Evolutionary conservation across 2,329 filamentous ascomycete genomes (phyloP).

Genomic region (Hymenoscyphus salicellus): DNA sequence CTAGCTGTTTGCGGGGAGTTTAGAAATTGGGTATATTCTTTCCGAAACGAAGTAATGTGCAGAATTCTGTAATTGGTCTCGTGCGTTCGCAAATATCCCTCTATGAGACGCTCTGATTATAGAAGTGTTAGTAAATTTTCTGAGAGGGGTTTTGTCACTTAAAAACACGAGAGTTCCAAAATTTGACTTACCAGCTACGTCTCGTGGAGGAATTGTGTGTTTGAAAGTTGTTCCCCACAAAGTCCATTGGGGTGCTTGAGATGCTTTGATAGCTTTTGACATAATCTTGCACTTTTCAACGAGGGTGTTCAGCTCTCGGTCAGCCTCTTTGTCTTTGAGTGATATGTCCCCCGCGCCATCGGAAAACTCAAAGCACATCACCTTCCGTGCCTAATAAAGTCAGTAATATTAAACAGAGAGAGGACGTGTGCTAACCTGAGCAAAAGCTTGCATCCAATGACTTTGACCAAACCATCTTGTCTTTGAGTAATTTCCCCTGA

Average conservation of each 20-base stretch:
- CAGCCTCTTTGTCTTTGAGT: slow-evolving; percentile 1
- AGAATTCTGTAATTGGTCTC: slow-evolving; percentile 45
- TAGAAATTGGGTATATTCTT: slow-evolving; percentile 45
- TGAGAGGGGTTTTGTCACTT: no score
- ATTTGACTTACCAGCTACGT: slow-evolving; percentile 3
- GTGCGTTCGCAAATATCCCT: slow-evolving; percentile 35
- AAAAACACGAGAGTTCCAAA: no score
- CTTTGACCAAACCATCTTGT: slow-evolving; percentile 29
- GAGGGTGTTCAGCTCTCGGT: slow-evolving; percentile 9
- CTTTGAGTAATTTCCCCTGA: slow-evolving; percentile 26
- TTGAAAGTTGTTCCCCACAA: slow-evolving; percentile 19
- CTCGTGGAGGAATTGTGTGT: slow-evolving; percentile 21
- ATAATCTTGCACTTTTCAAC: slow-evolving; percentile 26
- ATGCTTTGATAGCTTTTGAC: slow-evolving; percentile 21
- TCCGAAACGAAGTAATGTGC: slow-evolving; percentile 46
- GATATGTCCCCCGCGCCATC: background rate
- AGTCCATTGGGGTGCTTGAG: slow-evolving; percentile 15
- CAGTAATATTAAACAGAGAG: background rate
- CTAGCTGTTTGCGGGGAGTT: slow-evolving; percentile 24
- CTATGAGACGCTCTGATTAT: background rate
- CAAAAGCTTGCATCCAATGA: slow-evolving; percentile 31
- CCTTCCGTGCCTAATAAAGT: slow-evolving; percentile 8
- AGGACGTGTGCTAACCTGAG: slow-evolving; percentile 19
- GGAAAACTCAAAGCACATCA: slow-evolving; percentile 10
- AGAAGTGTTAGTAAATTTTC: no score